Conservation (phyloP, 148 eudicot genomes). For the Pouteria glomerata region DNA sequence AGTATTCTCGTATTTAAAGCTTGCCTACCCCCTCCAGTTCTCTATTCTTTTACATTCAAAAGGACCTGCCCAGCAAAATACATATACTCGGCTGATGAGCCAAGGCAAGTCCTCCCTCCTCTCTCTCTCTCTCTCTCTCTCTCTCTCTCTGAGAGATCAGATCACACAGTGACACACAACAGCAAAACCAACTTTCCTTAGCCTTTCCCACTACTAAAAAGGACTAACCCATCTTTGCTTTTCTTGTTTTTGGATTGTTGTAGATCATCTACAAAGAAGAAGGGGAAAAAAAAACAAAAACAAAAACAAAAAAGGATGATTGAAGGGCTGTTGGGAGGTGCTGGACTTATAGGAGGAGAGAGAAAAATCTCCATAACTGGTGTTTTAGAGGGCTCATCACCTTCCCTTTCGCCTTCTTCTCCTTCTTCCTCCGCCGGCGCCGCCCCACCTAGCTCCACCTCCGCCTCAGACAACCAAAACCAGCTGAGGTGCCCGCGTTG, state of each 20-base stretch:
- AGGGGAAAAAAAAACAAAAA: too few species aligned
- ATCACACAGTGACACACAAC: background rate
- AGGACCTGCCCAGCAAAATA: slow-evolving; percentile 9
- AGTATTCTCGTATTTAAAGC: slow-evolving; percentile 13
- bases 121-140: slow-evolving; percentile 12
- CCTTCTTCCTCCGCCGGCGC: slow-evolving; percentile 30
- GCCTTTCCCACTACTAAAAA: slow-evolving; percentile 12
- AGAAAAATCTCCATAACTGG: slow-evolving; percentile 28
- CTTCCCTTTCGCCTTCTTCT: slow-evolving; percentile 26
- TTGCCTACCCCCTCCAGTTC: slow-evolving; percentile 7
- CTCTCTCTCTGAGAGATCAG: background rate
- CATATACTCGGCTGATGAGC: background rate
- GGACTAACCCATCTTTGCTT: slow-evolving; percentile 18
- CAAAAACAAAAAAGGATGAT: slow-evolving; percentile 38
- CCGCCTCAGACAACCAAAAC: slow-evolving; percentile 29
- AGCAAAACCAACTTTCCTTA: slow-evolving; percentile 28
- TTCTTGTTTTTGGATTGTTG: slow-evolving; percentile 27
- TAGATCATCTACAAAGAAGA: slow-evolving; percentile 27
- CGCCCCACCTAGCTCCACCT: slow-evolving; percentile 20
- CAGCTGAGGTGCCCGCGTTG: slow-evolving; percentile 76
- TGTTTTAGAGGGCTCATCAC: slow-evolving; percentile 9
- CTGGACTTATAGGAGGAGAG: slow-evolving; percentile 32
- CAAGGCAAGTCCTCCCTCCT: slow-evolving; percentile 12
- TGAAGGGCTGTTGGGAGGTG: slow-evolving; percentile 65
- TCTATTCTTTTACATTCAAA: slow-evolving; percentile 24